These are phyloP conservation scores for Saturnispora saitoi DNA, from an alignment of 805 yeast species.

Conservation along the genomic window DNA sequence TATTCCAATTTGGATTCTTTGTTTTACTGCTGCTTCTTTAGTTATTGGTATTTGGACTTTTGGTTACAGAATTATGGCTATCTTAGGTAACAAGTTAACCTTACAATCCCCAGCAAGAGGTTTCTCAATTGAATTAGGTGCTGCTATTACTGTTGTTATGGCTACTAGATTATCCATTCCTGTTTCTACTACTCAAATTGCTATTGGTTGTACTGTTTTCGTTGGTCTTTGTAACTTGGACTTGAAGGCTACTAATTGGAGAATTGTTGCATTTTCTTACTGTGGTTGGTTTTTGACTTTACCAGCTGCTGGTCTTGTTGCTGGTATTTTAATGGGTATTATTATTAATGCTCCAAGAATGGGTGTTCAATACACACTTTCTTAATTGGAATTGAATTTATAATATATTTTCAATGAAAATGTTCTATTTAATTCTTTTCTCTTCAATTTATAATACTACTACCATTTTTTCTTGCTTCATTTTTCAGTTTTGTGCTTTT, in stretches of 20 bases:
- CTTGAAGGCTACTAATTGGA: constrained; percentile 60
- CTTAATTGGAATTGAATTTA: background rate
- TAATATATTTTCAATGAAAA: too few species aligned
- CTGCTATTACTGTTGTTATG: constrained; percentile 66
- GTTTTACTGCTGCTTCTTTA: constrained; percentile 57
- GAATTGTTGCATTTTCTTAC: constrained; percentile 66
- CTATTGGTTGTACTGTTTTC: constrained; percentile 69
- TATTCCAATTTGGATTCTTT: constrained; percentile 66
- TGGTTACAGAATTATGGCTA: constrained; percentile 60
- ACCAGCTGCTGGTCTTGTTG: constrained; percentile 65
- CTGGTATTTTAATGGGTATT: constrained; percentile 58
- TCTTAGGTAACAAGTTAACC: constrained; percentile 66
- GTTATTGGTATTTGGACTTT: constrained; percentile 63
- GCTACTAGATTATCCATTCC: constrained; percentile 69
- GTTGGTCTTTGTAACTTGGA: constrained; percentile 68
- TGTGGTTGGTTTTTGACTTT: constrained; percentile 65
- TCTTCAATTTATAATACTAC: too few species aligned
- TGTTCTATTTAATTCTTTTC: too few species aligned
- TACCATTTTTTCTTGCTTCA: too few species aligned
- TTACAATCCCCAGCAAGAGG: constrained; percentile 76
- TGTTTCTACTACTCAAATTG: constrained; percentile 70
- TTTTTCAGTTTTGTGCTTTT: too few species aligned
- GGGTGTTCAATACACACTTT: constrained; percentile 27
- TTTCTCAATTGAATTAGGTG: constrained; percentile 67
- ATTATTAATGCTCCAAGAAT: constrained; percentile 54